Conservation (phyloP, 441 rosid genomes). For the Biscutella auriculata region DNA sequence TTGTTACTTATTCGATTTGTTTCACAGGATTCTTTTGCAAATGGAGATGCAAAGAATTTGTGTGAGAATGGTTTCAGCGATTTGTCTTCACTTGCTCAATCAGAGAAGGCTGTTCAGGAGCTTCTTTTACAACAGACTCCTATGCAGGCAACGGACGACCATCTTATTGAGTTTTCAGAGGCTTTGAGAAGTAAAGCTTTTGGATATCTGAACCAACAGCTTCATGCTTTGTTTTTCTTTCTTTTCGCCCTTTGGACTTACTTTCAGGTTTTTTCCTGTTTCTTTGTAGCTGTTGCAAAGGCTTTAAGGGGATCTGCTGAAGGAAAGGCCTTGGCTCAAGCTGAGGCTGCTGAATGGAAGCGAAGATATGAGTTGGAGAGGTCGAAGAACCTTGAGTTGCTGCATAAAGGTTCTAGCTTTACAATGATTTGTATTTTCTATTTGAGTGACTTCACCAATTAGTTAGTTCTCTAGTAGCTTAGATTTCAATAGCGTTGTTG, state of each 20-base stretch:
- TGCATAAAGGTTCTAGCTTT: constrained; percentile 47
- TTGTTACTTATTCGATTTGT: not conserved
- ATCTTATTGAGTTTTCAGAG: constrained; percentile 89
- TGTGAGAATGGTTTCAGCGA: constrained; percentile 41
- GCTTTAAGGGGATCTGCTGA: constrained; percentile 88
- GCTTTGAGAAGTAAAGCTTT: constrained; percentile 67
- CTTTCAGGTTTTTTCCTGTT: not conserved
- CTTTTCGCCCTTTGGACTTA: not conserved
- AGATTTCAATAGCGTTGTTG: not conserved
- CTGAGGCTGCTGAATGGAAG: constrained; percentile 97
- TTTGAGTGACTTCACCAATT: not conserved
- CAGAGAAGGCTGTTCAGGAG: constrained; percentile 87
- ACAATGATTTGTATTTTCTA: not conserved
- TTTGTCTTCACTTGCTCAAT: constrained; percentile 36
- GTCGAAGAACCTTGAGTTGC: constrained; percentile 37
- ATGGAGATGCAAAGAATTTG: constrained; percentile 40
- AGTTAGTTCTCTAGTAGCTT: not conserved
- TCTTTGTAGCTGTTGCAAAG: constrained; percentile 86
- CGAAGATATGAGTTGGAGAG: constrained; percentile 81
- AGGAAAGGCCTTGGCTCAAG: constrained; percentile 93
- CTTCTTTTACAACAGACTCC: constrained; percentile 64
- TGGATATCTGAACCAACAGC: not conserved
- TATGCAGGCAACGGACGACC: constrained; percentile 64
- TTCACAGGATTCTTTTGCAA: constrained; percentile 36
- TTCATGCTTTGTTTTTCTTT: not conserved